phyloP scores from a whole-genome alignment of 306 rosid genomes.

The Crataegus laevigata region DNA sequence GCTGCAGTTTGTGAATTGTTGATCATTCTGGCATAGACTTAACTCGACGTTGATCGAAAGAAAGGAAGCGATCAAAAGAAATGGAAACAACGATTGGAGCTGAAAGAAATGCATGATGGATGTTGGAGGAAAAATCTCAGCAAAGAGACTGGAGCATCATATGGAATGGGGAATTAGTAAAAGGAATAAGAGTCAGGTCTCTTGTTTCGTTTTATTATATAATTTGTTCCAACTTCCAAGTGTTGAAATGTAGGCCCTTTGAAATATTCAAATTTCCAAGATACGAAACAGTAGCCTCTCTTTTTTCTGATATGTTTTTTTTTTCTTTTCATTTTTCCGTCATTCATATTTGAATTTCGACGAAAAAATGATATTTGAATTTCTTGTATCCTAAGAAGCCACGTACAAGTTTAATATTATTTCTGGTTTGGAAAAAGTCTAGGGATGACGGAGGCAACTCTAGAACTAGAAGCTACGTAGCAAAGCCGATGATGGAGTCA shows the following conservation, averaged over 20 bases:
- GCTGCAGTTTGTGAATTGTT: not conserved
- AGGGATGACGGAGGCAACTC: not conserved
- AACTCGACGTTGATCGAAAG: not conserved
- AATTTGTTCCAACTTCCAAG: not conserved
- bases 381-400: not conserved
- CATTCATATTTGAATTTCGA: not conserved
- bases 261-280: not conserved
- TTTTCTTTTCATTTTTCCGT: not conserved
- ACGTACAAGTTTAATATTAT: not conserved
- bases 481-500: not conserved
- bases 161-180: not conserved
- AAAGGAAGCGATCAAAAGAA: not conserved
- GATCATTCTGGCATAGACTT: not conserved
- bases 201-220: not conserved
- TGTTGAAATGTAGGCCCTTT: not conserved
- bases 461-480: not conserved
- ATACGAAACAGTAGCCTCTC: not conserved
- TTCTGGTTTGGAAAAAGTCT: not conserved
- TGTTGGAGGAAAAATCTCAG: not conserved
- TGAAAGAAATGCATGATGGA: not conserved
- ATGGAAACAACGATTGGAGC: not conserved
- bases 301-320: too few relatives aligned
- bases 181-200: not conserved
- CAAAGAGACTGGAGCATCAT: not conserved
- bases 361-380: not conserved